These are phyloP conservation scores for Halenospora varia DNA, from an alignment of 495 filamentous ascomycete genomes.

Conservation along the genomic window DNA sequence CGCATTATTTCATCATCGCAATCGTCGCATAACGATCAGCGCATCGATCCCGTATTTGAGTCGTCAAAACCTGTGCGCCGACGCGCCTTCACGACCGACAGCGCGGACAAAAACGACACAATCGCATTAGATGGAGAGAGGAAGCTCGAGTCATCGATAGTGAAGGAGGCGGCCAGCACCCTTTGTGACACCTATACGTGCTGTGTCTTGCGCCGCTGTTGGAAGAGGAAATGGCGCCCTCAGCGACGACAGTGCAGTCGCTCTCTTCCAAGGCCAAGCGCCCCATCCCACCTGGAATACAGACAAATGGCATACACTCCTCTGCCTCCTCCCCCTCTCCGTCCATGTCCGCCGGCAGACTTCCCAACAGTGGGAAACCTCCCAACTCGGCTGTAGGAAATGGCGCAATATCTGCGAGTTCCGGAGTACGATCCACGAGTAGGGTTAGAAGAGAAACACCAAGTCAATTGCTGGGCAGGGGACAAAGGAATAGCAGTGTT, in stretches of 20 bases:
- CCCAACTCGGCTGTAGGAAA: constrained; percentile 41
- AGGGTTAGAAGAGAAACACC: constrained; percentile 45
- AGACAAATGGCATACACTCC: constrained; percentile 41
- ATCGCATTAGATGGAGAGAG: constrained; percentile 4
- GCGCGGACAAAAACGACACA: neutral
- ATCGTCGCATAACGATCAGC: neutral
- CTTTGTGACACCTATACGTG: neutral
- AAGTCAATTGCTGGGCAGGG: constrained; percentile 30
- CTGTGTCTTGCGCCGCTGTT: neutral
- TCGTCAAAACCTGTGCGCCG: neutral
- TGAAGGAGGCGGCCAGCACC: constrained; percentile 2
- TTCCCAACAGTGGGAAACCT: constrained; percentile 38
- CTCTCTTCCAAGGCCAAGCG: constrained; percentile 62
- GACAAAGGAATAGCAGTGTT: constrained; percentile 35
- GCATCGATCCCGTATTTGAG: neutral
- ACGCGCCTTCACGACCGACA: neutral
- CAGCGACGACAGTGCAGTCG: constrained; percentile 16
- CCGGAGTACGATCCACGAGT: constrained; percentile 40
- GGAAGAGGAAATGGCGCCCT: constrained; percentile 20
- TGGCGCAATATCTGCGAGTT: constrained; percentile 37
- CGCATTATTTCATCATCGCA: neutral
- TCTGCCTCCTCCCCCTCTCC: constrained; percentile 66
- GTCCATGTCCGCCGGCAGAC: constrained; percentile 58
- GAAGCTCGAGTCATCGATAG: constrained; percentile 1
- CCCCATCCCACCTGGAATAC: constrained; percentile 57